These are phyloP conservation scores for Phlyctochytrium planicorne DNA, from an alignment of 192 early-diverging fungal species.

Conservation along the genomic window DNA sequence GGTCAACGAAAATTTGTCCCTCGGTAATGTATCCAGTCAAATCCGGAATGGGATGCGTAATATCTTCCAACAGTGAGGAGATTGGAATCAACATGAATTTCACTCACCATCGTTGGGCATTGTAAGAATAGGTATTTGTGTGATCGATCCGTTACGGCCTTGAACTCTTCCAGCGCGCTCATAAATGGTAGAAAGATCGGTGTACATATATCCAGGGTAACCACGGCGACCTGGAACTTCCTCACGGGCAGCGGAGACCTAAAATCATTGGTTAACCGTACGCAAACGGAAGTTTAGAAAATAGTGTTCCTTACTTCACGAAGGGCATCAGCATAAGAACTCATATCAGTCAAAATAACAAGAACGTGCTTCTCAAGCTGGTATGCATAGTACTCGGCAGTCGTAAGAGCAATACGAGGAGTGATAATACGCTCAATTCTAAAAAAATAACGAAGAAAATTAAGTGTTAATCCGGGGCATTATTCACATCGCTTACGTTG, in stretches of 20 bases:
- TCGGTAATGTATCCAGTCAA: conserved; percentile 99
- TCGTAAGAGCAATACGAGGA: conserved; percentile 95
- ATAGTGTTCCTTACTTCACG: conserved; percentile 76
- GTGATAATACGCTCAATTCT: conserved; percentile 99
- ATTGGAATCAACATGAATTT: background rate
- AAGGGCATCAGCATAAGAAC: conserved; percentile 98
- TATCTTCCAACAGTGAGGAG: conserved; percentile 57
- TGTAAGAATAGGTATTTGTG: conserved; percentile 99
- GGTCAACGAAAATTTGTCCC: conserved; percentile 99
- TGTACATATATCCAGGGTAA: conserved; percentile 99
- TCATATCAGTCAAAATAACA: conserved; percentile 99
- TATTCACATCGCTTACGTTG: conserved; percentile 62
- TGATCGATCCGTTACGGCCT: conserved; percentile 96
- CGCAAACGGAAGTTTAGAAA: background rate
- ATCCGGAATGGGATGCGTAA: conserved; percentile 99
- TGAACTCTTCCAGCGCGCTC: conserved; percentile 97
- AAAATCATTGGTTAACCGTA: background rate
- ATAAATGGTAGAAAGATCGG: conserved; percentile 99
- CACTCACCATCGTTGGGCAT: conserved; percentile 90
- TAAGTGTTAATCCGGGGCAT: background rate
- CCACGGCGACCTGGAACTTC: conserved; percentile 99
- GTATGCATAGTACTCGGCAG: conserved; percentile 99
- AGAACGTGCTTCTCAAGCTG: conserved; percentile 99
- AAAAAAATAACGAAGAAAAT: conserved; percentile 10
- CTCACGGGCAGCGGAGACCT: conserved; percentile 97